A percentile compares a stretch with the other conserved stretches of the same genome.
Evolutionary conservation across 1,284 basidiomycete genomes (phyloP).

Genomic region (Lentinula novae-zelandiae): DNA sequence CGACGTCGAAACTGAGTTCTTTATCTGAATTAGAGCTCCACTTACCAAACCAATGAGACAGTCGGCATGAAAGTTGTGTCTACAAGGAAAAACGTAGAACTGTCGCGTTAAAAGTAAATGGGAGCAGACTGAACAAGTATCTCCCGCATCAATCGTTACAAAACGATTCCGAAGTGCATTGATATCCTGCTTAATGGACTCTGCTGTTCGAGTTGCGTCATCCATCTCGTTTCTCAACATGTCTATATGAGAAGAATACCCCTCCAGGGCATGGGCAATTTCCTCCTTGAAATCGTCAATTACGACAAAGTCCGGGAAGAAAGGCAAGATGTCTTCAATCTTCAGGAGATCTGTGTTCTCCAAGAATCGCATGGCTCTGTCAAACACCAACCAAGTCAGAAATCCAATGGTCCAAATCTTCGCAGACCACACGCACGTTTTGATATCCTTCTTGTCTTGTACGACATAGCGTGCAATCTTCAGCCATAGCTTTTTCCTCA

Average conservation of each 20-base stretch:
- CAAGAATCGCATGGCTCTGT: slow-evolving; percentile 93
- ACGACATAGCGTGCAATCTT: slow-evolving; percentile 98
- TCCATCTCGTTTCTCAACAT: slow-evolving; percentile 93
- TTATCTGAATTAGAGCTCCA: slow-evolving; percentile 2
- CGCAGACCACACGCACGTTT: slow-evolving; percentile 62
- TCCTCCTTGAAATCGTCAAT: slow-evolving; percentile 99
- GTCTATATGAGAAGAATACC: slow-evolving; percentile 91
- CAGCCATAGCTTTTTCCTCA: slow-evolving; percentile 95
- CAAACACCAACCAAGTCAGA: slow-evolving; percentile 4
- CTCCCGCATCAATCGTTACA: slow-evolving; percentile 86
- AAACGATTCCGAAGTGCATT: slow-evolving; percentile 85
- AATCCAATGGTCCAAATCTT: background rate
- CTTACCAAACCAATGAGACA: slow-evolving; percentile 88
- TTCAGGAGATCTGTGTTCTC: slow-evolving; percentile 93
- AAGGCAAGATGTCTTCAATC: slow-evolving; percentile 98
- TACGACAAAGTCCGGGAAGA: slow-evolving; percentile 99
- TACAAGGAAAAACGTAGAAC: slow-evolving; percentile 98
- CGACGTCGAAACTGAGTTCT: slow-evolving; percentile 7
- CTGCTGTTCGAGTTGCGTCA: slow-evolving; percentile 88
- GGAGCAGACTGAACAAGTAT: slow-evolving; percentile 83
- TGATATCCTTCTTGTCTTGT: slow-evolving; percentile 96
- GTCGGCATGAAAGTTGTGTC: slow-evolving; percentile 94
- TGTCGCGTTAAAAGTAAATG: slow-evolving; percentile 79
- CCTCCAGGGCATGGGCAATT: slow-evolving; percentile 93
- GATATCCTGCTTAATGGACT: slow-evolving; percentile 93